These are phyloP conservation scores for Hypomyces rosellus DNA, from an alignment of 2,329 filamentous ascomycete genomes.

Conservation along the genomic window DNA sequence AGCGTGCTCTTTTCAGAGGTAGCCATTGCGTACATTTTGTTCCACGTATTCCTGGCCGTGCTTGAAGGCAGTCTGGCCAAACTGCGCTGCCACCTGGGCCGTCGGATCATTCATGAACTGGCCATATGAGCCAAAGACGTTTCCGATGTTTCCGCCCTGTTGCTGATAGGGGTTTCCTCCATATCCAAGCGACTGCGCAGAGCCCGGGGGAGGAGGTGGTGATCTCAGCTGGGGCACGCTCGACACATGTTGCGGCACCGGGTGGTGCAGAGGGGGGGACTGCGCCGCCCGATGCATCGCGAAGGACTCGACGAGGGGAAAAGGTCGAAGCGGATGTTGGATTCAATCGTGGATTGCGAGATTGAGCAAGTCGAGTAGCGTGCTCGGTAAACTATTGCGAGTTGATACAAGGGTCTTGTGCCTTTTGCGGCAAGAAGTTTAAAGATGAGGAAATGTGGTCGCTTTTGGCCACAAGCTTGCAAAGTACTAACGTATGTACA, in stretches of 20 bases:
- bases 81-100: slow-evolving; percentile 88
- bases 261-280: slow-evolving; percentile 92
- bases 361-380: slow-evolving; percentile 1
- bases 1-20: too few relatives aligned
- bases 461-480: slow-evolving; percentile 14
- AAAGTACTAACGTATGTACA: neutral
- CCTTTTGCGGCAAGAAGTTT: too few relatives aligned
- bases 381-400: neutral
- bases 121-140: slow-evolving; percentile 67
- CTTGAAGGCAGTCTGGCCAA: slow-evolving; percentile 85
- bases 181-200: slow-evolving; percentile 59
- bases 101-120: slow-evolving; percentile 95
- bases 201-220: slow-evolving; percentile 72
- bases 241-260: slow-evolving; percentile 96
- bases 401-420: too few relatives aligned
- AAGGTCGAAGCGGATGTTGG: neutral
- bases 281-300: slow-evolving; percentile 80
- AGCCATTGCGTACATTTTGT: slow-evolving; percentile 65
- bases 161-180: slow-evolving; percentile 71
- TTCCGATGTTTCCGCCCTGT: slow-evolving; percentile 46
- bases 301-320: slow-evolving; percentile 1
- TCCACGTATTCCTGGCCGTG: slow-evolving; percentile 93
- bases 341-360: neutral
- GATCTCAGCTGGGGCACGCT: slow-evolving; percentile 95
- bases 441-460: slow-evolving; percentile 31